Percentiles rank a stretch among this genome's conserved stretches.
Evolutionary conservation across 768 basidiomycete genomes (phyloP).

Genomic region (Hydnum rufescens): DNA sequence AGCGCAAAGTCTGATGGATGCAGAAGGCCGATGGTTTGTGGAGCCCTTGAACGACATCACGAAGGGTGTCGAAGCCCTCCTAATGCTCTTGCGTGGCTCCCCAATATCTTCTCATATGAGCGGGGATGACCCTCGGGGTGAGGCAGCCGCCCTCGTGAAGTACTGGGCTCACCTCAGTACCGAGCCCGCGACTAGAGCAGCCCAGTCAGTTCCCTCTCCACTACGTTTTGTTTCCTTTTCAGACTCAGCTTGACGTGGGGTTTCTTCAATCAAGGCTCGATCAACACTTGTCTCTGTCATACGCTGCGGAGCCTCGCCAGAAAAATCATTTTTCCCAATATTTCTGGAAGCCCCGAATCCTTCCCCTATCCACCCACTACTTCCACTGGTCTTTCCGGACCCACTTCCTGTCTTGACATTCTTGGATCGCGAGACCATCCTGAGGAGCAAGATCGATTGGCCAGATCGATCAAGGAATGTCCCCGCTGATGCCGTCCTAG

Average conservation of each 20-base stretch:
- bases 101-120: no score
- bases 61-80: no score
- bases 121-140: background rate
- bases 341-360: constrained; percentile 34
- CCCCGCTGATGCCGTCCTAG: no score
- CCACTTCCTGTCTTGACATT: constrained; percentile 46
- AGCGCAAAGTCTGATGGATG: no score
- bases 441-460: no score
- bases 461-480: no score
- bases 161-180: background rate
- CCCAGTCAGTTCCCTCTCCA: background rate
- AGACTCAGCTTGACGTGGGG: background rate
- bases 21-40: no score
- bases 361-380: constrained; percentile 26
- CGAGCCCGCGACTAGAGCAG: background rate
- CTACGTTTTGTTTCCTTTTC: no score
- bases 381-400: constrained; percentile 59
- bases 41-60: no score
- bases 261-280: constrained; percentile 15
- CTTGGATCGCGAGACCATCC: constrained; percentile 53
- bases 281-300: constrained; percentile 52
- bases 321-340: constrained; percentile 58
- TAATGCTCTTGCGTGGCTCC: no score
- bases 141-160: constrained; percentile 2
- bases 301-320: constrained; percentile 55